phyloP scores from a whole-genome alignment of 768 basidiomycete genomes.

The Gyrodon lividus region DNA sequence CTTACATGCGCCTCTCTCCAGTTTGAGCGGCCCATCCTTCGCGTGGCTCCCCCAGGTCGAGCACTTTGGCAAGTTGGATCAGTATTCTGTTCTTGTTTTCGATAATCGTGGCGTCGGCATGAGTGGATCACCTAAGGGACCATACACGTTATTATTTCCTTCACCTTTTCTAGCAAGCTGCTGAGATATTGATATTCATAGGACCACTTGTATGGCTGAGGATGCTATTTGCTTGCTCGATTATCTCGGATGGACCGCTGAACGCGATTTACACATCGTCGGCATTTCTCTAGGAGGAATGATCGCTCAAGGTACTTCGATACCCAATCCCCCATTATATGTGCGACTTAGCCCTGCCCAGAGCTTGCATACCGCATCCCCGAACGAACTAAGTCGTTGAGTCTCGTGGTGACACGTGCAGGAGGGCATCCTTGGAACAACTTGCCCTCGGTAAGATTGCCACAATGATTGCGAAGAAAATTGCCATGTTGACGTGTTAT shows the following conservation, averaged over 20 bases:
- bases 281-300: conserved; percentile 81
- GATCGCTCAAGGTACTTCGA: conserved; percentile 67
- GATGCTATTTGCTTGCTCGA: conserved; percentile 68
- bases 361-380: conserved; percentile 70
- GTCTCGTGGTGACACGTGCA: conserved; percentile 67
- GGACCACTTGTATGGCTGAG: conserved; percentile 76
- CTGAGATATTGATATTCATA: conserved; percentile 30
- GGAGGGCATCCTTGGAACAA: conserved; percentile 59
- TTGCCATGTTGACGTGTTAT: not conserved
- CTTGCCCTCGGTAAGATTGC: conserved; percentile 55
- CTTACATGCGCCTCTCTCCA: conserved; percentile 23
- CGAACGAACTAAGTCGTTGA: conserved; percentile 62
- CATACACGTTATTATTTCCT: conserved; percentile 65
- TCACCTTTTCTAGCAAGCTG: not conserved
- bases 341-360: conserved; percentile 24
- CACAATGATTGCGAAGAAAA: not conserved
- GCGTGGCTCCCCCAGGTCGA: conserved; percentile 64
- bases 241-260: conserved; percentile 66
- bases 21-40: conserved; percentile 62
- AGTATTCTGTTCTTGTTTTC: conserved; percentile 69
- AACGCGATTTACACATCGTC: conserved; percentile 64
- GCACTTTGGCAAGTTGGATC: conserved; percentile 52
- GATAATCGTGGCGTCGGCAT: conserved; percentile 86
- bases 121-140: conserved; percentile 66
- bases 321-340: not conserved